These are phyloP conservation scores for Rhypophila decipiens DNA, from an alignment of 495 filamentous ascomycete species.

Conservation along the genomic window DNA sequence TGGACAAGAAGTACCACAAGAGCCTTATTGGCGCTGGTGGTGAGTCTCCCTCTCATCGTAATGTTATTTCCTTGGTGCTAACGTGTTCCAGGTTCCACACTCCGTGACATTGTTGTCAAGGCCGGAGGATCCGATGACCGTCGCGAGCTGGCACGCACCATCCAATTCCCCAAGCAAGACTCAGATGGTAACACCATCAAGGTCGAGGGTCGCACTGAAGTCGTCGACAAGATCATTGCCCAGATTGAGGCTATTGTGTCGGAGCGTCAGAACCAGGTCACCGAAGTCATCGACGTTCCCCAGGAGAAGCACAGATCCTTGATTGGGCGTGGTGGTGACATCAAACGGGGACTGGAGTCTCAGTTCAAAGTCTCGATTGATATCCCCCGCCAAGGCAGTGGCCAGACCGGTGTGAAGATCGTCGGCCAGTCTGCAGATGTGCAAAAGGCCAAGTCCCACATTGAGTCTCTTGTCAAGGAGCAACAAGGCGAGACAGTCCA, in stretches of 20 bases:
- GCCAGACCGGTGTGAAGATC: constrained; percentile 75
- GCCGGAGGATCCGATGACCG: constrained; percentile 85
- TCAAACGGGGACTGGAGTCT: constrained; percentile 75
- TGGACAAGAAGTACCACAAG: constrained; percentile 86
- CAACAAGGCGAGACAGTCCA: constrained; percentile 80
- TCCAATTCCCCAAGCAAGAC: constrained; percentile 82
- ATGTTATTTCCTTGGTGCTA: constrained; percentile 21
- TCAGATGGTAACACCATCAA: constrained; percentile 76
- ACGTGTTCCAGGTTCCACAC: constrained; percentile 62
- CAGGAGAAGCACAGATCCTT: constrained; percentile 82
- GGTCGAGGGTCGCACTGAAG: constrained; percentile 70
- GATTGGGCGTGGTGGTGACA: constrained; percentile 87
- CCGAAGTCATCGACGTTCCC: constrained; percentile 69
- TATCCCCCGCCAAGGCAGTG: constrained; percentile 68
- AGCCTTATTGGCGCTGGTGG: constrained; percentile 83
- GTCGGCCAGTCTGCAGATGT: constrained; percentile 71
- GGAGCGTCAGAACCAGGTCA: constrained; percentile 72
- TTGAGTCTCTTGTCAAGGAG: constrained; percentile 72
- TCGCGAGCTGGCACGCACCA: constrained; percentile 70
- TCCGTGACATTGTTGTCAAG: constrained; percentile 78
- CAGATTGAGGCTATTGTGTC: constrained; percentile 72
- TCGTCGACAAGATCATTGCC: constrained; percentile 84
- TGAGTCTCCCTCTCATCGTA: constrained; percentile 37
- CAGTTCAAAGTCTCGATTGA: constrained; percentile 85
- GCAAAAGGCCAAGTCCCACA: constrained; percentile 77